Evolutionary conservation across 2,329 filamentous ascomycete genomes (phyloP).

Genomic region (Gnomoniopsis sp.): DNA sequence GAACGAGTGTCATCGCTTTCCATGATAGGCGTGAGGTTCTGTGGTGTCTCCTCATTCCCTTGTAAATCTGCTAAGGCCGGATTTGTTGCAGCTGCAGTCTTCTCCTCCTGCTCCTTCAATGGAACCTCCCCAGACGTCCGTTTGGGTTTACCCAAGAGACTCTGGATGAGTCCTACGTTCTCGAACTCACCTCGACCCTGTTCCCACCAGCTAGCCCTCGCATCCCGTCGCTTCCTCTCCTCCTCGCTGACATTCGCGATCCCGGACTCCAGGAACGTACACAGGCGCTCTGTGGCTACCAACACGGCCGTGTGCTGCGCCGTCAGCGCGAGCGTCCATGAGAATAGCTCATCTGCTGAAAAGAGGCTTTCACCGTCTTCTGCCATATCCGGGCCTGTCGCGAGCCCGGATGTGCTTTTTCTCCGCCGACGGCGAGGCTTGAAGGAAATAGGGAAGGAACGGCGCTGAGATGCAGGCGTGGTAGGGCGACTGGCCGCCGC

Average conservation of each 20-base stretch:
- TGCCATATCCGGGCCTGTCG: background rate
- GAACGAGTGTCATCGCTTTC: constrained; percentile 13
- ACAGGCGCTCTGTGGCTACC: constrained; percentile 8
- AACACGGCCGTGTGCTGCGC: constrained; percentile 14
- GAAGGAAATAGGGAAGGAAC: background rate
- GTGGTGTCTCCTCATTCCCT: background rate
- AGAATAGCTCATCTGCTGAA: constrained; percentile 13
- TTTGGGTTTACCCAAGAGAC: constrained; percentile 9
- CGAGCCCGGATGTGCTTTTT: background rate
- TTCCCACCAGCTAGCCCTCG: constrained; percentile 13
- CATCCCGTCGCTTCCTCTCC: constrained; percentile 8
- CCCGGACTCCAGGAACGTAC: constrained; percentile 10
- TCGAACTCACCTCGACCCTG: constrained; percentile 15
- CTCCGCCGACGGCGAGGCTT: background rate
- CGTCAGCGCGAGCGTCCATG: constrained; percentile 16
- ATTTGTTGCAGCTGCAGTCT: background rate
- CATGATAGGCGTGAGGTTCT: constrained; percentile 3
- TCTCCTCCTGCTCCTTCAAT: too few species aligned
- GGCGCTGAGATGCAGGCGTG: background rate
- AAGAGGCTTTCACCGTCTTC: background rate
- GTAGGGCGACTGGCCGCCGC: background rate
- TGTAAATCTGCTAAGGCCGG: background rate
- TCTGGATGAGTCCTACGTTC: constrained; percentile 16
- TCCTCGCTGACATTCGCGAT: constrained; percentile 13
- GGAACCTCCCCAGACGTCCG: background rate